A percentile compares a stretch with the other conserved stretches of the same genome.
Conservation (phyloP, 2,329 filamentous ascomycete species). For the Didymella sp. region DNA sequence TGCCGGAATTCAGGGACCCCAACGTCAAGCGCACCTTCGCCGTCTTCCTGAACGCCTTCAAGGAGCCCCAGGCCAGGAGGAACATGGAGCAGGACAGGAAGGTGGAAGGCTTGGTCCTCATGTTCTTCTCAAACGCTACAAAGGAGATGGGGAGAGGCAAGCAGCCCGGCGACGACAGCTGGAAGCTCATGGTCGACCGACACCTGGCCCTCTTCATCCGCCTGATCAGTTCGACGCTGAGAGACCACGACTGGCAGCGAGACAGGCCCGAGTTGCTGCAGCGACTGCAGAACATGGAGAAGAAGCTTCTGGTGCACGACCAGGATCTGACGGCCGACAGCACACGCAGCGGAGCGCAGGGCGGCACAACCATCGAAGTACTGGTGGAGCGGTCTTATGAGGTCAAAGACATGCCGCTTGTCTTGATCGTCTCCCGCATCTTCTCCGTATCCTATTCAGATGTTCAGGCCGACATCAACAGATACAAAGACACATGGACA, state of each 20-base stretch:
- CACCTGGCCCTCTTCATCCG: conserved; percentile 95
- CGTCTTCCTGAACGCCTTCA: conserved; percentile 91
- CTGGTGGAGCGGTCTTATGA: conserved; percentile 85
- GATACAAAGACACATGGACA: conserved; percentile 82
- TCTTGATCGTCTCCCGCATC: conserved; percentile 83
- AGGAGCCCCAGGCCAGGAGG: conserved; percentile 85
- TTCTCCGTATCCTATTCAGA: conserved; percentile 82
- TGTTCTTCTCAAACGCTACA: conserved; percentile 94
- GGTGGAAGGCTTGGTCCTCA: conserved; percentile 89
- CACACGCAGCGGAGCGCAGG: conserved; percentile 63
- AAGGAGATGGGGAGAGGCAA: conserved; percentile 86
- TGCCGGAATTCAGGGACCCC: conserved; percentile 90
- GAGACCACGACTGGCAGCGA: conserved; percentile 82
- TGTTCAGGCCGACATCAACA: conserved; percentile 86
- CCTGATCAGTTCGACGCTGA: conserved; percentile 78
- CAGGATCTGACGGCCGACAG: conserved; percentile 77
- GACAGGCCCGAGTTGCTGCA: conserved; percentile 84
- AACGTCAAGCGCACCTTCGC: conserved; percentile 92
- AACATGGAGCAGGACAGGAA: conserved; percentile 92
- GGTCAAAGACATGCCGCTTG: conserved; percentile 95
- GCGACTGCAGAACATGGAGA: conserved; percentile 82
- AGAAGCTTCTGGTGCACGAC: conserved; percentile 91
- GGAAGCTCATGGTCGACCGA: conserved; percentile 90
- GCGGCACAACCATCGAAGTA: conserved; percentile 76
- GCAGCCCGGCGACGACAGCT: conserved; percentile 79